Evolutionary conservation across 139 green algal species (phyloP).

Genomic region (Chlamydomonas urium): DNA sequence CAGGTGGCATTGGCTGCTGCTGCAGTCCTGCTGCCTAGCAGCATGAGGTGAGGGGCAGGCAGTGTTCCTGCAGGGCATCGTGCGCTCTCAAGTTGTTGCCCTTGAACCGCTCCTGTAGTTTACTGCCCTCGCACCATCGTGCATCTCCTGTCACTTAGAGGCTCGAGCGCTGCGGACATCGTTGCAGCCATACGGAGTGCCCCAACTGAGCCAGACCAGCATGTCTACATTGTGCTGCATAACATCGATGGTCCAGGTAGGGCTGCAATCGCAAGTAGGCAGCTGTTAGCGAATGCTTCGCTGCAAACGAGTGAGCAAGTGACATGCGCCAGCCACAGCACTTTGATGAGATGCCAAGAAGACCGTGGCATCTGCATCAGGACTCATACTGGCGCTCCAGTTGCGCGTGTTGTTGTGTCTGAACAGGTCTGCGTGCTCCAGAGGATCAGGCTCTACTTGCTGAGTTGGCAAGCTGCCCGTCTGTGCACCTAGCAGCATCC

Average conservation of each 20-base stretch:
- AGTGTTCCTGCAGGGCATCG: too few relatives aligned
- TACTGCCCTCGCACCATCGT: too few relatives aligned
- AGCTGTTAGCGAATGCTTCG: too few relatives aligned
- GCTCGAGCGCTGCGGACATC: neutral
- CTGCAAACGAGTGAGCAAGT: too few relatives aligned
- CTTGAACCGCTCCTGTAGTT: too few relatives aligned
- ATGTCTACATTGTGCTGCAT: conserved; percentile 77
- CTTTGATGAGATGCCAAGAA: too few relatives aligned
- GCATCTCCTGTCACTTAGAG: neutral
- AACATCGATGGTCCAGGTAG: conserved; percentile 80
- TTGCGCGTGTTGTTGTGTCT: too few relatives aligned
- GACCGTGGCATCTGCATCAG: too few relatives aligned
- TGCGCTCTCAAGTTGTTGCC: too few relatives aligned
- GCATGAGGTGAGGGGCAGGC: conserved; percentile 7
- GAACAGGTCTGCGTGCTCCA: conserved; percentile 16
- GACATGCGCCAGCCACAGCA: too few relatives aligned
- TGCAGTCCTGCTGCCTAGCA: conserved; percentile 12
- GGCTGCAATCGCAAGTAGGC: too few relatives aligned
- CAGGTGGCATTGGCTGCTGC: conserved; percentile 41
- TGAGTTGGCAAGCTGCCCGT: conserved; percentile 55
- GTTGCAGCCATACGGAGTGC: neutral
- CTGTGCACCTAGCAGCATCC: conserved; percentile 68
- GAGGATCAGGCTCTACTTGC: conserved; percentile 44
- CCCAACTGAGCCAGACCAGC: conserved; percentile 4
- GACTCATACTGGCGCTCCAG: too few relatives aligned